Percentiles rank a stretch among this genome's conserved stretches.
These are phyloP conservation scores for Shiraia bambusicola DNA, from an alignment of 2,329 filamentous ascomycete genomes.

Conservation along the genomic window DNA sequence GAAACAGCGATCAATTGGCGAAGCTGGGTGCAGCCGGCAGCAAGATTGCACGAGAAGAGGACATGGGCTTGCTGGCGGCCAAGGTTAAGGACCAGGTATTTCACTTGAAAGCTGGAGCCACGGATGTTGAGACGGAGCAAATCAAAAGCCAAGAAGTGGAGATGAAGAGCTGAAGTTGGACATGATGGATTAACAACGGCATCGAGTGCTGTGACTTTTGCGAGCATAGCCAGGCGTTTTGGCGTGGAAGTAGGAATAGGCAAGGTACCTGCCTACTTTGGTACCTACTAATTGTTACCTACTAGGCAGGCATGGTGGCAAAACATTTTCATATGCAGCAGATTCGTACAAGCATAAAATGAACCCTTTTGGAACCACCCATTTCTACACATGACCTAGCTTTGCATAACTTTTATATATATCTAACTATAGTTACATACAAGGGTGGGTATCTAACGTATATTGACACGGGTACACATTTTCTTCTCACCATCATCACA, in stretches of 20 bases:
- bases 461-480: not conserved
- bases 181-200: not conserved
- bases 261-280: too few relatives aligned
- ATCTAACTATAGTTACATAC: too few relatives aligned
- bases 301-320: too few relatives aligned
- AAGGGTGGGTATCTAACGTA: too few relatives aligned
- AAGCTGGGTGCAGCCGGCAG: conserved; percentile 64
- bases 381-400: too few relatives aligned
- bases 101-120: conserved; percentile 15
- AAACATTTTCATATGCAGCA: too few relatives aligned
- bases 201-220: not conserved
- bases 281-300: too few relatives aligned
- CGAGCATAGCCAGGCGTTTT: conserved; percentile 6
- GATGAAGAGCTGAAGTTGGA: conserved; percentile 31
- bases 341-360: too few relatives aligned
- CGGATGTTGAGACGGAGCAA: not conserved
- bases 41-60: conserved; percentile 63
- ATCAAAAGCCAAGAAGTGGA: conserved; percentile 27
- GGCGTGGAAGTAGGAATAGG: conserved; percentile 1
- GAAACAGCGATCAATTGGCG: conserved; percentile 49
- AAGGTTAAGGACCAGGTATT: conserved; percentile 67
- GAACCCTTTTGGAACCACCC: too few relatives aligned
- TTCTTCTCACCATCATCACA: not conserved
- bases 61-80: conserved; percentile 62
- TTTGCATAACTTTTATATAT: too few relatives aligned